A percentile compares a stretch with the other conserved stretches of the same genome.
Conservation (phyloP, 345 rosid genomes). For the Noccaea bulbosa region DNA sequence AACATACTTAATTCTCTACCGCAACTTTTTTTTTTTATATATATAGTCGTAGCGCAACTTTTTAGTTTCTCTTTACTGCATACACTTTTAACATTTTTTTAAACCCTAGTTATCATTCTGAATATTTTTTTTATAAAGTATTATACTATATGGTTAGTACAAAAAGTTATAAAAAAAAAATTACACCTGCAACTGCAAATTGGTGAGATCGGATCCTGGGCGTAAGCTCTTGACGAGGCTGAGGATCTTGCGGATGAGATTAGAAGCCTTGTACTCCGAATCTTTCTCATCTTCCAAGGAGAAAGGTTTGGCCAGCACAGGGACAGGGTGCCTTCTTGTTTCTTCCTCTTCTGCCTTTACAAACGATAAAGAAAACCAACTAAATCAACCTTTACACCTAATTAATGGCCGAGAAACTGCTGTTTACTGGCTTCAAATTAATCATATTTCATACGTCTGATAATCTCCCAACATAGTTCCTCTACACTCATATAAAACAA, state of each 20-base stretch:
- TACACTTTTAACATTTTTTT: no score
- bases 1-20: no score
- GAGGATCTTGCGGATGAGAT: constrained; percentile 48
- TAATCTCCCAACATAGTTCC: background rate
- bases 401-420: background rate
- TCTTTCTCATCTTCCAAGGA: constrained; percentile 52
- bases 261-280: constrained; percentile 49
- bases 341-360: constrained; percentile 29
- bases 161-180: background rate
- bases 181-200: constrained; percentile 50
- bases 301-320: constrained; percentile 55
- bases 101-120: no score
- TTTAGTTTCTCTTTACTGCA: no score
- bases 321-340: constrained; percentile 37
- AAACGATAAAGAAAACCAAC: background rate
- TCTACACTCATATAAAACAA: background rate
- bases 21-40: no score
- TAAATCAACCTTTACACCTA: background rate
- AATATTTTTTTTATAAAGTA: no score
- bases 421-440: constrained; percentile 1
- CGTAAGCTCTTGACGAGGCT: constrained; percentile 56
- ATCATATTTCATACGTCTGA: constrained; percentile 2
- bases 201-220: constrained; percentile 65
- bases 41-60: no score
- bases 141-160: no score